Percentiles rank a stretch among this genome's conserved stretches.
Evolutionary conservation across 768 basidiomycete genomes (phyloP).

Genomic region (Termitomyces sp.): DNA sequence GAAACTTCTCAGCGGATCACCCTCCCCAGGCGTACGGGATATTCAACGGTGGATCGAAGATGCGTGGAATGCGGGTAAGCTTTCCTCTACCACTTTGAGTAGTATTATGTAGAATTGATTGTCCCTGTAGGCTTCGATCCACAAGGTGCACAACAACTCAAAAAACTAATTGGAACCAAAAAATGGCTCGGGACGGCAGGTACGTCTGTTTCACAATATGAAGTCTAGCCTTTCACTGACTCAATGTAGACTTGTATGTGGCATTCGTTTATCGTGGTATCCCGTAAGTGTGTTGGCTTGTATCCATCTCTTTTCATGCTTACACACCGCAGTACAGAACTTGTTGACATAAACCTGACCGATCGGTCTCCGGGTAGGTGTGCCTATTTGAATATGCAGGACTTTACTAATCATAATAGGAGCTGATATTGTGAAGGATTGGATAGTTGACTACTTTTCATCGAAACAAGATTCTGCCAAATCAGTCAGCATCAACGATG

Average conservation of each 20-base stretch:
- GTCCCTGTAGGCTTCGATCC: conserved; percentile 55
- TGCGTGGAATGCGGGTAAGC: conserved; percentile 67
- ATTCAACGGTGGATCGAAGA: conserved; percentile 76
- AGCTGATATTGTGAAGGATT: conserved; percentile 46
- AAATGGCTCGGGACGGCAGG: conserved; percentile 85
- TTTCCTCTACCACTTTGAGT: neutral
- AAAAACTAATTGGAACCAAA: conserved; percentile 45
- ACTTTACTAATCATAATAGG: conserved; percentile 22
- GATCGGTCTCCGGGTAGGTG: conserved; percentile 36
- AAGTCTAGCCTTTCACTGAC: neutral
- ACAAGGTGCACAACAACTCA: conserved; percentile 59
- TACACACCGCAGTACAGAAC: conserved; percentile 36
- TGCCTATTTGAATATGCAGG: neutral
- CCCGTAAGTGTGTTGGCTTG: conserved; percentile 49
- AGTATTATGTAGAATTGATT: neutral
- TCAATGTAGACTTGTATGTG: conserved; percentile 57
- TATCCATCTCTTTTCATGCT: neutral
- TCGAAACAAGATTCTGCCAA: conserved; percentile 16
- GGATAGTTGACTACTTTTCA: conserved; percentile 74
- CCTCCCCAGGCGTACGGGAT: conserved; percentile 63
- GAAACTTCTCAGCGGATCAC: conserved; percentile 48
- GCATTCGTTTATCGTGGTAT: conserved; percentile 77
- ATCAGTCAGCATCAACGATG: conserved; percentile 42
- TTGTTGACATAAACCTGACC: conserved; percentile 60
- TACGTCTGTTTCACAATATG: conserved; percentile 18